A percentile compares a stretch with the other conserved stretches of the same genome.
phyloP scores from a whole-genome alignment of 2,329 filamentous ascomycete genomes.

The Colletotrichum aenigma region DNA sequence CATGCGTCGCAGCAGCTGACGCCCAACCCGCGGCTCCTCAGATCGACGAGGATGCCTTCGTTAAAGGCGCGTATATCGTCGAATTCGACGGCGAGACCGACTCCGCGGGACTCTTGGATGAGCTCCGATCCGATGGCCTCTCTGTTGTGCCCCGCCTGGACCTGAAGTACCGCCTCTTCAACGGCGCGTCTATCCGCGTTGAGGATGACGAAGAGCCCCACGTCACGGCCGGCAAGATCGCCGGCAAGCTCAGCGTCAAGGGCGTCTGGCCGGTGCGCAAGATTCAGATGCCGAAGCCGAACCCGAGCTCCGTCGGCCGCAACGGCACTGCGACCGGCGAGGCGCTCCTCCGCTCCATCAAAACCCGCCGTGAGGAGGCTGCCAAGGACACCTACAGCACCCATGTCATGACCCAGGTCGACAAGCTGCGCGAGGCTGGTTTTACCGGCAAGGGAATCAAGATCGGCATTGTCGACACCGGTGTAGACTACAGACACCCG shows the following conservation, averaged over 20 bases:
- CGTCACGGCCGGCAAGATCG: constrained; percentile 24
- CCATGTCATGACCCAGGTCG: constrained; percentile 38
- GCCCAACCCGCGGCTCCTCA: not conserved
- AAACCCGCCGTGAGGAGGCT: not conserved
- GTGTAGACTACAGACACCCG: constrained; percentile 54
- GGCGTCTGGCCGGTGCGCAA: constrained; percentile 32
- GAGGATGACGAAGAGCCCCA: constrained; percentile 29
- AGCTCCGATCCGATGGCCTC: constrained; percentile 21
- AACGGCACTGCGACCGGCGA: constrained; percentile 20
- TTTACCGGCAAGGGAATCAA: constrained; percentile 49
- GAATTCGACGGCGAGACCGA: constrained; percentile 24
- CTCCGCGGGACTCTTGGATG: constrained; percentile 18
- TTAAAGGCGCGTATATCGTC: constrained; percentile 29
- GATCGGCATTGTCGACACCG: constrained; percentile 44
- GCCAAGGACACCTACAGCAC: constrained; percentile 20
- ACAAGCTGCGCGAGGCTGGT: constrained; percentile 45
- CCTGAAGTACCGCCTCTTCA: constrained; percentile 27
- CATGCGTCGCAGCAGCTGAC: not conserved
- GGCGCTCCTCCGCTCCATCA: not conserved
- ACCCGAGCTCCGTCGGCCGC: constrained; percentile 15
- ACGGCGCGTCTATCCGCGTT: constrained; percentile 27
- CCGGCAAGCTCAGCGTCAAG: constrained; percentile 27
- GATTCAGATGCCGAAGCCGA: constrained; percentile 21
- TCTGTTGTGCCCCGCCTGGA: constrained; percentile 24
- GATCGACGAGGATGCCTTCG: not conserved